Conservation (phyloP, 2,329 filamentous ascomycete species). For the Stagonosporopsis tanaceti region DNA sequence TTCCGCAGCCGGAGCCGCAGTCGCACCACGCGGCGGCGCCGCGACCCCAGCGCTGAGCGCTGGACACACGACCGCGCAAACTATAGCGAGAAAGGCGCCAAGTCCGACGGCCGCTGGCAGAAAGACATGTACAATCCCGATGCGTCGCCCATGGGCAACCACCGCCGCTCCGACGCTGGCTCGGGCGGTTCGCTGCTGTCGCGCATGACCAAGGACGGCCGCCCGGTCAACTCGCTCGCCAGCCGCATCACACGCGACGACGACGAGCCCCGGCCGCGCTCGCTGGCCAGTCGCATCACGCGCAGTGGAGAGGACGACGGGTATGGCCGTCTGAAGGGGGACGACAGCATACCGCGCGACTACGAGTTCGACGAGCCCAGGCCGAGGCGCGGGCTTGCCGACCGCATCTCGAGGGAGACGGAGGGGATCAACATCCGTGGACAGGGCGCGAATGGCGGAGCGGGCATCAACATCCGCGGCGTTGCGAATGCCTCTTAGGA, state of each 20-base stretch:
- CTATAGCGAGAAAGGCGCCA: constrained; percentile 26
- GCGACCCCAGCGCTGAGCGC: constrained; percentile 37
- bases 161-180: constrained; percentile 51
- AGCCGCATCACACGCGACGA: constrained; percentile 44
- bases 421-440: constrained; percentile 47
- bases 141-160: constrained; percentile 53
- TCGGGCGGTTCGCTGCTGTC: constrained; percentile 38
- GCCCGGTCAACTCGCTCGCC: constrained; percentile 41
- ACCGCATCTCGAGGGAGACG: constrained; percentile 19
- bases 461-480: constrained; percentile 44
- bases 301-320: constrained; percentile 32
- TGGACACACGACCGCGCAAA: constrained; percentile 44
- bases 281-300: constrained; percentile 42
- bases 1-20: constrained; percentile 54
- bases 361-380: constrained; percentile 38
- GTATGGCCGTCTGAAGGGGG: constrained; percentile 44
- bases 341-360: constrained; percentile 36
- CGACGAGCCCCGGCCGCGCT: constrained; percentile 23
- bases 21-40: constrained; percentile 38
- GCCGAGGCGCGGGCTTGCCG: constrained; percentile 25
- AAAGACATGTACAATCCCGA: constrained; percentile 38
- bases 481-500: constrained; percentile 42
- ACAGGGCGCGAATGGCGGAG: constrained; percentile 28
- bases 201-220: constrained; percentile 48
- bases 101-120: constrained; percentile 33